These are phyloP conservation scores for Metschnikowia borealis DNA, from an alignment of 805 yeast species.

Conservation along the genomic window DNA sequence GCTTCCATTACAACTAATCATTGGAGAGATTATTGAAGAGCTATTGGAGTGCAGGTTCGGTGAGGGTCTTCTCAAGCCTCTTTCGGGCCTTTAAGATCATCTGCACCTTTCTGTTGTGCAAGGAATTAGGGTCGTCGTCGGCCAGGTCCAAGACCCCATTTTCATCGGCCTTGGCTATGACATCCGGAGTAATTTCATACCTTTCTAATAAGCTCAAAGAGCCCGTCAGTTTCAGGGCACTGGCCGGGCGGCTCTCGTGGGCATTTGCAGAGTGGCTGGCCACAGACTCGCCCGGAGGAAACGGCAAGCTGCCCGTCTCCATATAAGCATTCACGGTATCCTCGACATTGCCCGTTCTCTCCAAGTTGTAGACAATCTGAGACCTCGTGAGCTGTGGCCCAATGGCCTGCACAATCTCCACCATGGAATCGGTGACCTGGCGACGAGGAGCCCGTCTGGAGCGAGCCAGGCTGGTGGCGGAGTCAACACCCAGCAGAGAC, in stretches of 20 bases:
- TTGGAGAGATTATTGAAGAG: neutral
- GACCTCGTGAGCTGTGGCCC: slow-evolving; percentile 69
- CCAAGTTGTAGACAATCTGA: slow-evolving; percentile 71
- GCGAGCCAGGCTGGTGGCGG: neutral
- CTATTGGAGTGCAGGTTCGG: slow-evolving; percentile 6
- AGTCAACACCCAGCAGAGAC: neutral
- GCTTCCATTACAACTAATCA: neutral
- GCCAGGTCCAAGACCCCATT: slow-evolving; percentile 5
- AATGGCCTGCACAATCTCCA: slow-evolving; percentile 77
- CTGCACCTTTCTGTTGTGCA: slow-evolving; percentile 32
- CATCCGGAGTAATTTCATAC: slow-evolving; percentile 30
- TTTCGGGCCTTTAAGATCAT: slow-evolving; percentile 41
- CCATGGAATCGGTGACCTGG: slow-evolving; percentile 64
- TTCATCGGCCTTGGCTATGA: slow-evolving; percentile 17
- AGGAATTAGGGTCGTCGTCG: slow-evolving; percentile 6
- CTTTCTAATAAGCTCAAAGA: slow-evolving; percentile 32
- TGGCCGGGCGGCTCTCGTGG: neutral
- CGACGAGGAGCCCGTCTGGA: slow-evolving; percentile 31
- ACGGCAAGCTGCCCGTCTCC: slow-evolving; percentile 56
- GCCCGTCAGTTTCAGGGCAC: neutral
- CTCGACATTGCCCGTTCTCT: slow-evolving; percentile 76
- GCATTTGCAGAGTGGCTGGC: neutral
- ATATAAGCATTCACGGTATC: slow-evolving; percentile 71
- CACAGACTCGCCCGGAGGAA: slow-evolving; percentile 6
- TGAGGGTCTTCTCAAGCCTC: slow-evolving; percentile 44